A percentile compares a stretch with the other conserved stretches of the same genome.
These are phyloP conservation scores for Sorghum bicolor DNA, from an alignment of 176 grass and related monocot species.

Conservation along the genomic window DNA sequence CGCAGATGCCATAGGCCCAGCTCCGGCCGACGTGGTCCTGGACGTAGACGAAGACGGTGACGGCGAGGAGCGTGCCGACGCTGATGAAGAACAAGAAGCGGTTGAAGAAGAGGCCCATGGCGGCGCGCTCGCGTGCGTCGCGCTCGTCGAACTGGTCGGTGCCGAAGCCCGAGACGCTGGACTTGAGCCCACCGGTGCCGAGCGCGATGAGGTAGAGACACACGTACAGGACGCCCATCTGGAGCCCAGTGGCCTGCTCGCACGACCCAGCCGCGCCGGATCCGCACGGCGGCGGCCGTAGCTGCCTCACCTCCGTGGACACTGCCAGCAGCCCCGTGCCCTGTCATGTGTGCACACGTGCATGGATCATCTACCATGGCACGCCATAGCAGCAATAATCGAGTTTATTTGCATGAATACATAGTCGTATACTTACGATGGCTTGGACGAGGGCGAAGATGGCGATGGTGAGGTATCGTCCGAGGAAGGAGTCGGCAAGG, in stretches of 20 bases:
- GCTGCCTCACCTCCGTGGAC: constrained; percentile 47
- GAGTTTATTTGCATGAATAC: not conserved
- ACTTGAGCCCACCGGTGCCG: constrained; percentile 80
- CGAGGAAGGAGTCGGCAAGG: constrained; percentile 89
- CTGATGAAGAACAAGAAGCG: constrained; percentile 86
- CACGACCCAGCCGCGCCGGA: constrained; percentile 1
- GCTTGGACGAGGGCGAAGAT: constrained; percentile 71
- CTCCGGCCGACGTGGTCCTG: constrained; percentile 77
- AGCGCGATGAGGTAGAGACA: constrained; percentile 78
- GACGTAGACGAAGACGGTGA: constrained; percentile 80
- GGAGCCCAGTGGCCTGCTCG: constrained; percentile 46
- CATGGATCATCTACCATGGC: too few relatives aligned
- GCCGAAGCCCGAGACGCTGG: constrained; percentile 80
- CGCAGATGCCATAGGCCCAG: constrained; percentile 83
- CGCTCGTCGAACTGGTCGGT: constrained; percentile 90
- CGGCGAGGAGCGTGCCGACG: constrained; percentile 62
- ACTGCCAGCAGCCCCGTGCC: constrained; percentile 65
- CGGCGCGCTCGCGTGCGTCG: constrained; percentile 51
- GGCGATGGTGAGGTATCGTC: constrained; percentile 86
- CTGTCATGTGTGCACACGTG: not conserved
- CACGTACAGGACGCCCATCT: constrained; percentile 67
- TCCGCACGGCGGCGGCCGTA: constrained; percentile 61
- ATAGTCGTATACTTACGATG: constrained; percentile 14
- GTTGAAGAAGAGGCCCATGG: constrained; percentile 82
- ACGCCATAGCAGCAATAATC: not conserved